Evolutionary conservation across 2,329 filamentous ascomycete species (phyloP).

Genomic region (Aspergillus melleus): DNA sequence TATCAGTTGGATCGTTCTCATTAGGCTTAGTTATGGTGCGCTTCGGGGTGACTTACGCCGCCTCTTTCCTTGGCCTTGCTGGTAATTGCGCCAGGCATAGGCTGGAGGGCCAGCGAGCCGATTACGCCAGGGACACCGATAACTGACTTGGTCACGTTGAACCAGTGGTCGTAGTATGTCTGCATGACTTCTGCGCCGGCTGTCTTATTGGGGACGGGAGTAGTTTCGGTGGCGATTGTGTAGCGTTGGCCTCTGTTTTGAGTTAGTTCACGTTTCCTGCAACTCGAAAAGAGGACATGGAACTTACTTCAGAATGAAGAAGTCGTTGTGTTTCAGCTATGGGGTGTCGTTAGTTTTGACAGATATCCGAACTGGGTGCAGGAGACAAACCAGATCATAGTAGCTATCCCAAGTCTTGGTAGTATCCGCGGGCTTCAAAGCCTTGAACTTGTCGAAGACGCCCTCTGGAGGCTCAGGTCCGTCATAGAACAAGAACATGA

Average conservation of each 20-base stretch:
- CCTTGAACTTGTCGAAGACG: conserved; percentile 59
- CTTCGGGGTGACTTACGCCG: conserved; percentile 32
- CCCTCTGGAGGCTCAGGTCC: conserved; percentile 53
- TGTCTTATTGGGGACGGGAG: conserved; percentile 35
- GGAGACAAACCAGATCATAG: conserved; percentile 44
- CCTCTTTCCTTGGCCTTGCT: conserved; percentile 35
- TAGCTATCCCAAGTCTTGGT: conserved; percentile 50
- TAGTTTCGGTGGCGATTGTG: conserved; percentile 42
- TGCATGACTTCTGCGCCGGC: conserved; percentile 31
- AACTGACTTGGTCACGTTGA: conserved; percentile 30
- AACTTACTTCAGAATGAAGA: conserved; percentile 26
- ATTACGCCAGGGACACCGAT: conserved; percentile 29
- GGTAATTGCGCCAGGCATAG: conserved; percentile 36
- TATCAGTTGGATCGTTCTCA: background rate
- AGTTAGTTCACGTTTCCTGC: background rate
- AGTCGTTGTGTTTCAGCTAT: conserved; percentile 45
- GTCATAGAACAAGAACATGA: conserved; percentile 65
- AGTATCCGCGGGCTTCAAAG: conserved; percentile 48
- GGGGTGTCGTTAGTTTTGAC: background rate
- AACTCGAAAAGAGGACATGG: background rate
- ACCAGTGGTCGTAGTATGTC: conserved; percentile 36
- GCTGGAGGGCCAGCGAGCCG: conserved; percentile 38
- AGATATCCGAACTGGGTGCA: conserved; percentile 17
- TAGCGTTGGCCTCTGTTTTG: conserved; percentile 38
- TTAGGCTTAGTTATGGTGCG: conserved; percentile 12